Evolutionary conservation across 2,329 filamentous ascomycete genomes (phyloP).

Genomic region (Didymella sp.): DNA sequence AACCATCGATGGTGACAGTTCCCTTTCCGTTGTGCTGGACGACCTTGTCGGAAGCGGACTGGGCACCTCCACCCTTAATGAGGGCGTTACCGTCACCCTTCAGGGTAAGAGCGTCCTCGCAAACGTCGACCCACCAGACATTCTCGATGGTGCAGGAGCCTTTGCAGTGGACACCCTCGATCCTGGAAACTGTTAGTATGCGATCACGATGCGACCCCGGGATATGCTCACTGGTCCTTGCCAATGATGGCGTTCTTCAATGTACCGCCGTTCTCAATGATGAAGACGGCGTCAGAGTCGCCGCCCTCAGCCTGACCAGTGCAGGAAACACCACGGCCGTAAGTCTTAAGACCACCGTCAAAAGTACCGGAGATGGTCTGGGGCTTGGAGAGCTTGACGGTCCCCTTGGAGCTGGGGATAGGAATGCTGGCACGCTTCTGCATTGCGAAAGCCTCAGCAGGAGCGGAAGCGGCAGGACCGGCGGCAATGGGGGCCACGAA

Average conservation of each 20-base stretch:
- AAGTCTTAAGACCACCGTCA: conserved; percentile 46
- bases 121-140: conserved; percentile 55
- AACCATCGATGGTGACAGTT: conserved; percentile 48
- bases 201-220: no score
- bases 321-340: conserved; percentile 49
- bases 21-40: conserved; percentile 52
- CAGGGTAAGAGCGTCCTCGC: conserved; percentile 50
- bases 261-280: conserved; percentile 58
- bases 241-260: conserved; percentile 64
- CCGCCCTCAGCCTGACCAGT: conserved; percentile 55
- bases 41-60: conserved; percentile 51
- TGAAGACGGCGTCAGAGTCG: conserved; percentile 60
- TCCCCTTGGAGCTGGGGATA: conserved; percentile 43
- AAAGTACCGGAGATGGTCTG: conserved; percentile 37
- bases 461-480: conserved; percentile 32
- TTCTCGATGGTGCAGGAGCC: conserved; percentile 58
- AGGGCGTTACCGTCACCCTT: conserved; percentile 48
- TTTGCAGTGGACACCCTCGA: conserved; percentile 61
- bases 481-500: conserved; percentile 40
- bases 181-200: conserved; percentile 22
- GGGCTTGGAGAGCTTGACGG: conserved; percentile 29
- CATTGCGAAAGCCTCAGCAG: conserved; percentile 35
- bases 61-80: conserved; percentile 53
- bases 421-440: conserved; percentile 42
- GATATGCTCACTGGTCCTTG: conserved; percentile 38